A percentile compares a stretch with the other conserved stretches of the same genome.
Evolutionary conservation across 257 asterid genomes (phyloP).

Genomic region (Fraxinus anomala): DNA sequence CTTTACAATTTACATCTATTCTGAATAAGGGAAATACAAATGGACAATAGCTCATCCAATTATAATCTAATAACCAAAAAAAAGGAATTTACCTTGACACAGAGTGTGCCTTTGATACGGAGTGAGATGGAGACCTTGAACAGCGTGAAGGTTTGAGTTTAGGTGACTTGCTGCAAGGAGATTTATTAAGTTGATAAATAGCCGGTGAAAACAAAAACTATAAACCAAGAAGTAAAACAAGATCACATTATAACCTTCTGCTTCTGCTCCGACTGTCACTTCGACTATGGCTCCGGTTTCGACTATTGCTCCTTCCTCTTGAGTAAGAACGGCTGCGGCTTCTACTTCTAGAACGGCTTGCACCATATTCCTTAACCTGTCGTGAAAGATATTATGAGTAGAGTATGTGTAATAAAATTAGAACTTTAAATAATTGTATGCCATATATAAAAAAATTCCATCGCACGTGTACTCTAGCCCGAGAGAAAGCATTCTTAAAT

Average conservation of each 20-base stretch:
- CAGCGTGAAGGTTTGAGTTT: constrained; percentile 69
- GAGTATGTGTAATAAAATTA: neutral
- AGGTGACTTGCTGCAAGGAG: constrained; percentile 80
- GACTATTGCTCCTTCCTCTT: constrained; percentile 72
- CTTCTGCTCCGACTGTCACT: constrained; percentile 82
- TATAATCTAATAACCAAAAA: neutral
- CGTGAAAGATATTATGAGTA: constrained; percentile 8
- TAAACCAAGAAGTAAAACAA: constrained; percentile 13
- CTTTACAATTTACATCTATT: neutral
- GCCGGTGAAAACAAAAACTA: neutral
- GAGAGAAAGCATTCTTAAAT: constrained; percentile 87
- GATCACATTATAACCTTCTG: constrained; percentile 49
- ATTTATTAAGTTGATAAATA: constrained; percentile 19
- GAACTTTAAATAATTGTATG: neutral
- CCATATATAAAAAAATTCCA: neutral
- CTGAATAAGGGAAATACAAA: neutral
- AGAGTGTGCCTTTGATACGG: constrained; percentile 59
- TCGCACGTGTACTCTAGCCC: constrained; percentile 75
- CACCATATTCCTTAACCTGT: constrained; percentile 88
- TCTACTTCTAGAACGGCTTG: constrained; percentile 72
- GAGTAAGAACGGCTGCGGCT: constrained; percentile 68
- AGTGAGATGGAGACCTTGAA: constrained; percentile 67
- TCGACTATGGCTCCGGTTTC: constrained; percentile 63
- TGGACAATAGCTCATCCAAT: neutral
- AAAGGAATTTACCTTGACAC: constrained; percentile 60